Conservation (phyloP, 2,329 filamentous ascomycete species). For the Diaporthe ilicicola region DNA sequence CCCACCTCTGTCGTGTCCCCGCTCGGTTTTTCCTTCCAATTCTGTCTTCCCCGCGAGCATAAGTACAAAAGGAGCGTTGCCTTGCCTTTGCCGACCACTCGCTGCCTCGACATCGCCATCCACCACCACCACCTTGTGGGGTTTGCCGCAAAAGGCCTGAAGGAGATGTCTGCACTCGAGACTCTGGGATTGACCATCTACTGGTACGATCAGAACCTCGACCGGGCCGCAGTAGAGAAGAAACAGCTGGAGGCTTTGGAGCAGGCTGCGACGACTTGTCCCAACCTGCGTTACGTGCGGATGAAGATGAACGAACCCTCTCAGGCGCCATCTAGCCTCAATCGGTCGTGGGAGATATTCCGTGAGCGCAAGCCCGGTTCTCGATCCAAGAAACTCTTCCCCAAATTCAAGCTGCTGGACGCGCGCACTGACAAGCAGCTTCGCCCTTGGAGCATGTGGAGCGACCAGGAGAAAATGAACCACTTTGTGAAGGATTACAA, state of each 20-base stretch:
- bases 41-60: neutral
- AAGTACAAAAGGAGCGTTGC: neutral
- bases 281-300: neutral
- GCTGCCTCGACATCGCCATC: neutral
- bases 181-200: neutral
- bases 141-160: neutral
- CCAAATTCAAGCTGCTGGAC: neutral
- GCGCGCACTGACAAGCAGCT: neutral
- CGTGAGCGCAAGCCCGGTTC: neutral
- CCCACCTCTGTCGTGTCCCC: neutral
- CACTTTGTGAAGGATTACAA: neutral
- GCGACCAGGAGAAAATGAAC: neutral
- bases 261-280: neutral
- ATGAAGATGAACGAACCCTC: neutral
- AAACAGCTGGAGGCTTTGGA: neutral
- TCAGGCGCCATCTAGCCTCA: neutral
- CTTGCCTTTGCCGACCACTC: neutral
- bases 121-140: neutral
- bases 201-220: neutral
- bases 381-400: neutral
- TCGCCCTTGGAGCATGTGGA: neutral
- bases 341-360: neutral
- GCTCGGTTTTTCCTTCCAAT: neutral
- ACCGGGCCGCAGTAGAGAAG: neutral
- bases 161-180: neutral